Evolutionary conservation across 2,329 filamentous ascomycete species (phyloP), one percentile per base, ranked within the genome.

Genomic region (Graphilbum sp.): DNA sequence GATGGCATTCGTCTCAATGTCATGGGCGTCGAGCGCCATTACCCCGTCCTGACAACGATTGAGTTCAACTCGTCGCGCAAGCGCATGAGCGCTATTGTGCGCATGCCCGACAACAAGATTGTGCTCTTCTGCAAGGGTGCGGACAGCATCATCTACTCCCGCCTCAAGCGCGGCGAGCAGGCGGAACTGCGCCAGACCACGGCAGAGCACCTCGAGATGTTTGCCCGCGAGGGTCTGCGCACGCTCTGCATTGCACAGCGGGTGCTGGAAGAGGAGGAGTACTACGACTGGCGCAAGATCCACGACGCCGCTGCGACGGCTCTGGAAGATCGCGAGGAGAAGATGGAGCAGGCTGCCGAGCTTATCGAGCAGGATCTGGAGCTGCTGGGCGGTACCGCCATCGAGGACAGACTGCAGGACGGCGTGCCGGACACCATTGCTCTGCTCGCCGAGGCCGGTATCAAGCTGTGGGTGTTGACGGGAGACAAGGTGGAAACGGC

Each of bases 401-500:
- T 98, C 47, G 90, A 98, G 59, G 90, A 98, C 65, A 77, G 87
- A 49, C 68, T 98, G 21, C 90, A 98, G 59, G 90, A 98, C 49
- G 90, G 88, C 42, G 90, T 98, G 4, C 90, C 90, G 7, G 90
- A 96, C 53, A 88, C 90, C 0, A 98, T 98, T 50, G 82, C 80
- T 36, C 63, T 98, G 33, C 75, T 98, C 37, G 88, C 80, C 23
- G 75, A 86, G 51, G 90, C 90, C 38, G 92, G 92, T 55, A 95
- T 98, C 59, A 98, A 98, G 60, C 72, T 98, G 8, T 98, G 90
- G 90, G 90, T 98, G 38, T 64, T 98, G 46, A 98, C 90, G 15
- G 90, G 92, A 45, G 90, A 98, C 67, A 98, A 96, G 60, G 88
- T 96, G 24, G 90, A 98, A 61, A 98, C 90, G 19, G 90, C 92